Evolutionary conservation across 2,329 filamentous ascomycete species (phyloP).

Genomic region (Magnaporthiopsis poae): DNA sequence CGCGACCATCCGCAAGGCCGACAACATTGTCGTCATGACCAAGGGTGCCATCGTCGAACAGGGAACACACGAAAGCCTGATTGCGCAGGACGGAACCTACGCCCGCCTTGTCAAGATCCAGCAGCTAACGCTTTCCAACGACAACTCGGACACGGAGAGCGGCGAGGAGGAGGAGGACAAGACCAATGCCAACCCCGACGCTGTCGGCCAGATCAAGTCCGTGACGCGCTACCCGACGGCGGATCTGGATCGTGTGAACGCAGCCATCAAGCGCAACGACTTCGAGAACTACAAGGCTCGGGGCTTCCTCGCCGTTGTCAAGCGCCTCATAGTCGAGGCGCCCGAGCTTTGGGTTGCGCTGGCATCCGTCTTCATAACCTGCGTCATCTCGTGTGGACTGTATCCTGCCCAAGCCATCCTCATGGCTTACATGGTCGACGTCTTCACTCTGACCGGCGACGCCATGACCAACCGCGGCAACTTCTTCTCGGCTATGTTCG

Average conservation of each 20-base stretch:
- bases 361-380: conserved; percentile 6
- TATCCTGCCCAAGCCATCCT: conserved; percentile 36
- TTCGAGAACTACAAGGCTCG: conserved; percentile 13
- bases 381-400: conserved; percentile 21
- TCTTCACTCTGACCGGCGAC: conserved; percentile 25
- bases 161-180: background rate
- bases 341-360: conserved; percentile 14
- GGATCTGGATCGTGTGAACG: conserved; percentile 9
- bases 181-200: background rate
- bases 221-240: conserved; percentile 15
- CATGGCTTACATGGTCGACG: conserved; percentile 30
- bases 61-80: conserved; percentile 47
- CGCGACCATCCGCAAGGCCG: conserved; percentile 46
- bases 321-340: conserved; percentile 10
- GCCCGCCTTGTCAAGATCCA: conserved; percentile 37
- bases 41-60: conserved; percentile 48
- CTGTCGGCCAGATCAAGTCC: conserved; percentile 13
- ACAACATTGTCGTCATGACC: conserved; percentile 53
- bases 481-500: conserved; percentile 47
- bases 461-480: conserved; percentile 31
- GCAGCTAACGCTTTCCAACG: conserved; percentile 20
- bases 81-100: conserved; percentile 38
- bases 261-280: conserved; percentile 14
- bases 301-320: conserved; percentile 11
- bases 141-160: background rate